Conservation (phyloP, 495 filamentous ascomycete species). For the Penicillium lividum region DNA sequence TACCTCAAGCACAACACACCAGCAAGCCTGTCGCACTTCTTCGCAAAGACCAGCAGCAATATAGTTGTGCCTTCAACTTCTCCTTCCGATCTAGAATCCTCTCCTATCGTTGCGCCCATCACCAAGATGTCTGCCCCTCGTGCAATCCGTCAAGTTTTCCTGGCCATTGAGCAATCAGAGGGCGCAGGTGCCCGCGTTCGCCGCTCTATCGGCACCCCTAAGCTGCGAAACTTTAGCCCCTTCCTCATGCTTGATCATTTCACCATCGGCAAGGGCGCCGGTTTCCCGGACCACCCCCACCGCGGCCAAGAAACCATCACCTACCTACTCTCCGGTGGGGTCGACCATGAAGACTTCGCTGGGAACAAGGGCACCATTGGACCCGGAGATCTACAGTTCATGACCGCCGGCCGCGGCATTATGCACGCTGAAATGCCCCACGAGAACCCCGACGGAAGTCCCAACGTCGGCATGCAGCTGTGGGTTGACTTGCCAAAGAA, state of each 20-base stretch:
- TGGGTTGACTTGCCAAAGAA: conserved; percentile 89
- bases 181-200: conserved; percentile 87
- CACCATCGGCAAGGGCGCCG: conserved; percentile 73
- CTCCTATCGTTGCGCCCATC: conserved; percentile 22
- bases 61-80: conserved; percentile 4
- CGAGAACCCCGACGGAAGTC: conserved; percentile 70
- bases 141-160: conserved; percentile 76
- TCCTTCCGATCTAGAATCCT: conserved; percentile 7
- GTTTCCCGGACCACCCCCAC: conserved; percentile 86
- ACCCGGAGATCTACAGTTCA: conserved; percentile 90
- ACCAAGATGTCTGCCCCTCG: conserved; percentile 69
- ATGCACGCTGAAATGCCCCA: conserved; percentile 97
- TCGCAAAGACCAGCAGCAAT: conserved; percentile 13
- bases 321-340: conserved; percentile 77
- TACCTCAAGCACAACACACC: conserved; percentile 23
- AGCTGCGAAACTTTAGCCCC: conserved; percentile 83
- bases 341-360: conserved; percentile 96
- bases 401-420: conserved; percentile 91
- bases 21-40: conserved; percentile 18
- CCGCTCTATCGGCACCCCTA: conserved; percentile 81
- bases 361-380: conserved; percentile 85
- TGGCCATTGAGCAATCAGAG: conserved; percentile 83
- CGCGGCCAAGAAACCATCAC: conserved; percentile 86
- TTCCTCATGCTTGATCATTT: conserved; percentile 99
- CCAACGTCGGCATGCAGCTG: conserved; percentile 87